Base-by-base conservation (phyloP, 192 early-diverging fungal genomes). In the Entomortierella beljakovae region DNA sequence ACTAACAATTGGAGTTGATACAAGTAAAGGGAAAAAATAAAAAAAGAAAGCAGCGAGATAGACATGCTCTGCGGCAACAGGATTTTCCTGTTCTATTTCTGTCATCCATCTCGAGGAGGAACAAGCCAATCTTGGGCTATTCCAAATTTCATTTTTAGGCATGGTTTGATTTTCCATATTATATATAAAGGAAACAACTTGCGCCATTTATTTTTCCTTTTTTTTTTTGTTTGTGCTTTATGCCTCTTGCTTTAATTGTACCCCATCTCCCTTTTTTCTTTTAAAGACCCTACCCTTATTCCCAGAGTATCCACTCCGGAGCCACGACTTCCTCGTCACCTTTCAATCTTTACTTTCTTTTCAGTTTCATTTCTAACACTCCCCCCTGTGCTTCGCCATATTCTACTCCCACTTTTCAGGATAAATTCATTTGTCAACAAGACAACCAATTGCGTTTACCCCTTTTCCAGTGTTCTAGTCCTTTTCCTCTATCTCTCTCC, bases 21-120 rank as follows among this genome's bases (percentile, higher is more conserved):
- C 28, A 22, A 20, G 20, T 23, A 29, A 56, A 56, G 54, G 54
- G 31, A 56, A 11, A 23, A 40, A 54, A 54, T 7, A 56, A 55
- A 18, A 55, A 18, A 32, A 29, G 7, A 9, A 56, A 29, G n/a
- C 20, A 13, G 31, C 1, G 18, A 40, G 37, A 40, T 40, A 13
- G 31, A 56, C 1, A 25, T 6, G 37, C 37, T 40, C 13, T 40
- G 37, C 37, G 37, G 37, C 13, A 9, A 40, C 37, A 29, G 22
- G 53, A 55, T 31, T 23, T 55, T 55, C 53, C 53, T 9, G 53
- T 55, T 55, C 53, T 55, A 55, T 55, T 55, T 55, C 53, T 55
- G 53, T 55, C 53, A 6, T 51, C 49, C 6, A 10, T 7, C 5
- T 5, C 7, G 49, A 18, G 18, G 6, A 51, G 49, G 18, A 6